These are phyloP conservation scores for barley (Hordeum vulgare) DNA, from an alignment of 176 grass and related monocot genomes.

Conservation along the genomic window DNA sequence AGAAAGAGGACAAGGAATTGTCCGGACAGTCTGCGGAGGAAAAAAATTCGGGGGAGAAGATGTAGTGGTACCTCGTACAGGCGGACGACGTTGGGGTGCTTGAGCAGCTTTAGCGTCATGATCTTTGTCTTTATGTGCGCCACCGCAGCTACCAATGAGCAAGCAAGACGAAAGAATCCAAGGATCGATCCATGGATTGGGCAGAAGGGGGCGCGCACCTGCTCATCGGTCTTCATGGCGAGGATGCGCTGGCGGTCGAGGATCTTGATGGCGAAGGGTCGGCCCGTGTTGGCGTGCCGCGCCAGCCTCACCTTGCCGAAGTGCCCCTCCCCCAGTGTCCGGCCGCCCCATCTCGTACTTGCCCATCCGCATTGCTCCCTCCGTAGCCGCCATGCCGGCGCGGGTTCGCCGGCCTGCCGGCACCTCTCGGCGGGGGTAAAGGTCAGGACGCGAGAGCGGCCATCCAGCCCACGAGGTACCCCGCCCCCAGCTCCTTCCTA, in stretches of 20 bases:
- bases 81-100: slow-evolving; percentile 73
- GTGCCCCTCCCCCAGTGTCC: slow-evolving; percentile 73
- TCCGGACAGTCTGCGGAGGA: background rate
- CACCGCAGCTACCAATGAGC: too few relatives aligned
- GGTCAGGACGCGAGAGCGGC: background rate
- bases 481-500: too few relatives aligned
- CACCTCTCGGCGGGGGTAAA: background rate
- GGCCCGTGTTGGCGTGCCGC: slow-evolving; percentile 47
- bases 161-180: background rate
- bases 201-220: slow-evolving; percentile 20
- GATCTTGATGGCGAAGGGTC: slow-evolving; percentile 87
- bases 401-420: background rate
- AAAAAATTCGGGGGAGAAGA: background rate
- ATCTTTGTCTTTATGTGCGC: slow-evolving; percentile 76
- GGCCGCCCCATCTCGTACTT: slow-evolving; percentile 86
- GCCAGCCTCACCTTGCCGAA: slow-evolving; percentile 87
- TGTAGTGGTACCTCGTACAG: slow-evolving; percentile 43
- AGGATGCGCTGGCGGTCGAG: slow-evolving; percentile 79
- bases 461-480: too few relatives aligned
- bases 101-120: slow-evolving; percentile 69
- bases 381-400: background rate
- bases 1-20: background rate
- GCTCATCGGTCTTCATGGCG: slow-evolving; percentile 69
- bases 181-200: background rate
- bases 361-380: slow-evolving; percentile 46